Percentiles rank a stretch among this genome's conserved stretches.
These are phyloP conservation scores for Ascochyta fabae DNA, from an alignment of 2,329 filamentous ascomycete genomes.

Conservation along the genomic window DNA sequence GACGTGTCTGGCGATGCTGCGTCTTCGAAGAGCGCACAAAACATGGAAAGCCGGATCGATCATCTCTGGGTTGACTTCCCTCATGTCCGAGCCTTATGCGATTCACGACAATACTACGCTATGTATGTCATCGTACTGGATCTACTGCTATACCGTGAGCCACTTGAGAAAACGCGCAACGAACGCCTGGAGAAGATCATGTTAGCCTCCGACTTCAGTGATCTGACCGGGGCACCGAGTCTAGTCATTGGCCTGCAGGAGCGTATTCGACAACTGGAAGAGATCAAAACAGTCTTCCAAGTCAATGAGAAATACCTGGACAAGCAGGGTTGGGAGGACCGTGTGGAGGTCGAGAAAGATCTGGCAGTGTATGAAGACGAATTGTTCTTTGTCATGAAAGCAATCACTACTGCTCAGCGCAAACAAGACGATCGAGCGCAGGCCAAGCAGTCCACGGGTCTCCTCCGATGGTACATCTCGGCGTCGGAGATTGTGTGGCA, in stretches of 20 bases:
- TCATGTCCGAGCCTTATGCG: conserved; percentile 90
- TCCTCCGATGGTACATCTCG: conserved; percentile 92
- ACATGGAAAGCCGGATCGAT: conserved; percentile 82
- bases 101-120: conserved; percentile 96
- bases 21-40: conserved; percentile 55
- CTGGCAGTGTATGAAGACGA: conserved; percentile 91
- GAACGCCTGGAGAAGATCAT: conserved; percentile 98
- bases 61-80: conserved; percentile 98
- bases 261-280: conserved; percentile 89
- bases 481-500: conserved; percentile 97
- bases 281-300: conserved; percentile 96
- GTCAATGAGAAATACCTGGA: conserved; percentile 88
- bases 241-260: conserved; percentile 92
- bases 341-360: conserved; percentile 86
- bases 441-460: conserved; percentile 73
- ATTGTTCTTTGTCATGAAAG: conserved; percentile 99
- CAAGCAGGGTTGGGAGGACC: conserved; percentile 88
- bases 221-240: conserved; percentile 88
- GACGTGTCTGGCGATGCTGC: conserved; percentile 73
- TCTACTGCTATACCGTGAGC: conserved; percentile 93
- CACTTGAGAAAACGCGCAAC: conserved; percentile 93
- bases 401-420: conserved; percentile 93
- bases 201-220: conserved; percentile 97
- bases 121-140: conserved; percentile 98
- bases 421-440: conserved; percentile 72